Evolutionary conservation across 495 filamentous ascomycete genomes (phyloP), one percentile per base, ranked within the genome.

Genomic region (Aspergillus cristatus): DNA sequence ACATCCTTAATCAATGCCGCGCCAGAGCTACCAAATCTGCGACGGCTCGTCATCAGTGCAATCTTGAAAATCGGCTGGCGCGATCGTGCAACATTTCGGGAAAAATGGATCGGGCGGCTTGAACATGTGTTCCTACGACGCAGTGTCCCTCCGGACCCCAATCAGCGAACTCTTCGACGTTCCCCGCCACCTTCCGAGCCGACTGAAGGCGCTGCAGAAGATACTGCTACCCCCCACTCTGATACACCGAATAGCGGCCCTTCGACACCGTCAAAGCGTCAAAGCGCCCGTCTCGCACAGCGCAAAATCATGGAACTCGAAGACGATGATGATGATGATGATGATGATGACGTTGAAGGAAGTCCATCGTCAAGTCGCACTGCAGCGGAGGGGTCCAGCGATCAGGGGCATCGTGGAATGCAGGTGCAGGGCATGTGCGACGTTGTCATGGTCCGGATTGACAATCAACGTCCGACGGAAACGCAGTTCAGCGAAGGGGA

Each of bases 391-490:
- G 14, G 30, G 20, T 33, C 42, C 8, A 17, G 18, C 22, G 48
- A 54, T 11, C 43, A 55, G 4, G 46, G 57, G n/a, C 29, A 39
- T 22, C 39, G 40, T n/a, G 15, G 25, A 2, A 48, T 57, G 2
- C 63, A 69, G 40, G 58, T 80, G 12, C 87, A 91, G 32, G 85
- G 87, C 1, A 68, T 86, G 69, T 95, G 88, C 57, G 69, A 87
- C 16, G 63, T 76, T 24, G 86, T 95, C n/a, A 74, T 77, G 31
- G 71, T 95, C 31, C 66, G 76, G 14, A 81, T 95, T 35, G 88
- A 94, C 51, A 90, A 93, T 54, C 75, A 83, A 47, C 77, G 86
- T 30, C 82, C 82, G 14, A 71, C 65, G 1, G 88, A 91, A 46
- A 67, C 62, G n/a, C 79, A 81, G 28, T 82, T 72, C 46, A 73